Evolutionary conservation across 2,329 filamentous ascomycete species (phyloP), one percentile per base, ranked within the genome.

Genomic region (Anisogramma anomala): DNA sequence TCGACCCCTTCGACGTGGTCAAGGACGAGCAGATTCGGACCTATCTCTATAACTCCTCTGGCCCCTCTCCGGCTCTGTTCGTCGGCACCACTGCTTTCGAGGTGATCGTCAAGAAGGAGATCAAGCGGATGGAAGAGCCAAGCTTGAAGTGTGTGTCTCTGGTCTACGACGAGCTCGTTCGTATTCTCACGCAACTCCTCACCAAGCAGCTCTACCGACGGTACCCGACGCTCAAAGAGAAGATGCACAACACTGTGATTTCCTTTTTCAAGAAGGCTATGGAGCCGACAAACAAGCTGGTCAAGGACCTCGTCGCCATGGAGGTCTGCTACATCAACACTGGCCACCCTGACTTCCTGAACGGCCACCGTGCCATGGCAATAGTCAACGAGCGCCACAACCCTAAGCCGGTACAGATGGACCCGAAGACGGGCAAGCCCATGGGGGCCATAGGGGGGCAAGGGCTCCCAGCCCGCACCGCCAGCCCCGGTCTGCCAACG

Each of bases 61-160:
- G 91, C 58, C 91, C 91, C 22, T 94, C 89, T 1, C 91, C 91
- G 0, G 89, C 91, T 2, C 77, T 98, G 6, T 98, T 98, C 57
- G 91, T 98, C 22, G 91, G 91, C 42, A 96, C 91, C 6, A 93
- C 85, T 6, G 91, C 91, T n/a, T 98, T 98, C 55, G 91, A 98
- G 64, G 71, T 95, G 50, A 95, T 98, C 53, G 89, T 96, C 52
- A 98, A 96, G 73, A 86, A 95, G 61, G 88, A 98, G 62, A 98
- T 98, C 65, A 93, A 85, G 74, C 78, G 91, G 42, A 64, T 98
- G 39, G 91, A 98, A 63, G 91, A 98, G 47, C 93, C 91, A 28
- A 94, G 87, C 60, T 67, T 95, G 62, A 98, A 95, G 71, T 98
- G 91, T 71, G 89, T 94, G 28, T 94, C 87, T 39, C 72, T 98